Evolutionary conservation across 2,329 filamentous ascomycete genomes (phyloP), one percentile per base, ranked within the genome.

Genomic region (Teratosphaeria zuluensis): DNA sequence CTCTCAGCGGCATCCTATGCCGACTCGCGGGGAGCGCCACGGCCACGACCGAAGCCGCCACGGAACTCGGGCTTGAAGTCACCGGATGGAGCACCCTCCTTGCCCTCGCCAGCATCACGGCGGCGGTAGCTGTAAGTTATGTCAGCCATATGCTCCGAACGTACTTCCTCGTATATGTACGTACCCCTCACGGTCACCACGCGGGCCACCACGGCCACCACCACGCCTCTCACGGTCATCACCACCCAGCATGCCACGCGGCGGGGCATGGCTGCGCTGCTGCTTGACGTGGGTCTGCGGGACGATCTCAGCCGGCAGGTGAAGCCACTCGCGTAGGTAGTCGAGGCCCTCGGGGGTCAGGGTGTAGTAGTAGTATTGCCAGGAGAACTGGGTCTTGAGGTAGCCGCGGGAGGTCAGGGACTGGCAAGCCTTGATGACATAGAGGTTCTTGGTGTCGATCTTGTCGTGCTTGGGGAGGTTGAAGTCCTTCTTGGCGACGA

Each of bases 241-340:
- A 75, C 83, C 85, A 73, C 91, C 91, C 82, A 97, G 86, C 94
- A 99, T 97, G 76, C 94, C 94, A 75, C 94, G 92, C 76, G 94
- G 92, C 79, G 92, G 92, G 81, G 91, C 92, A 81, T 96, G 91
- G 73, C 90, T 94, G 80, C 94, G 90, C 85, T 96, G 91, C 84
- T 96, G 92, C 90, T 99, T 99, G 84, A 99, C 97, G 88, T 99
- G 94, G 75, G 94, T 99, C 75, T 95, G 91, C 72, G 94, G 94
- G 70, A 99, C 94, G 76, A 99, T 96, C 87, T 99, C 94, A 77
- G 94, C 92, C 74, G 94, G 94, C 73, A 99, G 89, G 83, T 99
- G 94, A 73, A 99, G 92, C 94, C 94, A 99, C 85, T 99, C 94
- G 77, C 94, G 92, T 79, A 99, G 92, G 86, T 99, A 99, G 84